Conservation (phyloP, 1,284 basidiomycete genomes). For the Fomitiporia mediterranea region DNA sequence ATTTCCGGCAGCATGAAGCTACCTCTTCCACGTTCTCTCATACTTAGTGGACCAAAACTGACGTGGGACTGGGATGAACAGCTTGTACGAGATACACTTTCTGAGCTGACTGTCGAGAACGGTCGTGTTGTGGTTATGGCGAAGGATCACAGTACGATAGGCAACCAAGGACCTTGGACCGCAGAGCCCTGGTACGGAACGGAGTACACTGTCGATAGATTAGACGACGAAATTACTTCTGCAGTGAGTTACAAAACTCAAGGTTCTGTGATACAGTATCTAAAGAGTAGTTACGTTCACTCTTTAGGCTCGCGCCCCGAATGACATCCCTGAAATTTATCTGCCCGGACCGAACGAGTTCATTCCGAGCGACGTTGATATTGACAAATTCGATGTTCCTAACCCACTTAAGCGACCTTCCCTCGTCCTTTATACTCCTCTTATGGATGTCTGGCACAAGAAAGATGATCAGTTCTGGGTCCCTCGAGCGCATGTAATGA, state of each 20-base stretch:
- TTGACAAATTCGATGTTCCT: conserved; percentile 64
- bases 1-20: conserved; percentile 75
- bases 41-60: conserved; percentile 73
- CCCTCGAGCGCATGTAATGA: conserved; percentile 74
- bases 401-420: conserved; percentile 74
- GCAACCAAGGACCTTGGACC: conserved; percentile 50
- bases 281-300: conserved; percentile 6
- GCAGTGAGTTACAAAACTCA: conserved; percentile 42
- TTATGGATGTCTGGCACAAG: conserved; percentile 88
- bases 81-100: conserved; percentile 62
- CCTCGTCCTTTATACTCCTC: conserved; percentile 66
- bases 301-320: conserved; percentile 53
- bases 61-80: conserved; percentile 75
- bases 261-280: neutral
- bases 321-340: conserved; percentile 63
- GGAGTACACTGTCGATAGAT: conserved; percentile 66
- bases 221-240: conserved; percentile 60
- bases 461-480: conserved; percentile 96
- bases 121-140: conserved; percentile 79
- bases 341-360: conserved; percentile 89
- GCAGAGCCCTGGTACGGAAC: conserved; percentile 87
- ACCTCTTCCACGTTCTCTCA: conserved; percentile 76
- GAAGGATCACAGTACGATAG: conserved; percentile 57
- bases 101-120: conserved; percentile 54
- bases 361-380: conserved; percentile 83